A percentile compares a stretch with the other conserved stretches of the same genome.
phyloP scores from a whole-genome alignment of 1,284 basidiomycete genomes.

The Anthracocystis setariae region DNA sequence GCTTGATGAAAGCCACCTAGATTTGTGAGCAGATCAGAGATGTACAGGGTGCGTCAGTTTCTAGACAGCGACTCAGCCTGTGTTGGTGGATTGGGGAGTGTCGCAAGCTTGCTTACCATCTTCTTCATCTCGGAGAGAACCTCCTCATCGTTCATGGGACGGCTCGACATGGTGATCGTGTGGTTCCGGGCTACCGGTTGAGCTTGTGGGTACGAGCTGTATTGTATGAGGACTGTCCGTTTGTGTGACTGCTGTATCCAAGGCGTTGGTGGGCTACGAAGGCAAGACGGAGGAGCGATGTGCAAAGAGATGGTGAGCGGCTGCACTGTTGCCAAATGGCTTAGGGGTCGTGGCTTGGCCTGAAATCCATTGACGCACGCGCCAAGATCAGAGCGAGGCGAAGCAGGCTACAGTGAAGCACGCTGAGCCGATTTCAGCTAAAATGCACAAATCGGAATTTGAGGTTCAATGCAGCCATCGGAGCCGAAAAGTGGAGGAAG shows the following conservation, averaged over 20 bases:
- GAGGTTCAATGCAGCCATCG: slow-evolving; percentile 9
- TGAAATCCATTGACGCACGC: slow-evolving; percentile 19
- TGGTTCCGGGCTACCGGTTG: neutral
- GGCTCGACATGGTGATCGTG: slow-evolving; percentile 61
- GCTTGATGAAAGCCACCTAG: slow-evolving; percentile 67
- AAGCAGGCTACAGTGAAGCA: neutral
- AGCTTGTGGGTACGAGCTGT: neutral
- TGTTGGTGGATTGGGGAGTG: neutral
- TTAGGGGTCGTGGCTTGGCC: slow-evolving; percentile 10
- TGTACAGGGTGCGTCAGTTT: neutral
- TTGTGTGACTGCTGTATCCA: neutral
- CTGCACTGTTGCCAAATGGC: slow-evolving; percentile 2
- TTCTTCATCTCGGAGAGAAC: slow-evolving; percentile 98
- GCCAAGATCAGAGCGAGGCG: slow-evolving; percentile 12
- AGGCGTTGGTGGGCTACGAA: neutral
- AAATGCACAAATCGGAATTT: neutral
- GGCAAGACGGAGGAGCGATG: neutral
- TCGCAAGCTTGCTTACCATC: slow-evolving; percentile 74
- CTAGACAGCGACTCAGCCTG: neutral
- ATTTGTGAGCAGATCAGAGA: neutral
- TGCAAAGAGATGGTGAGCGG: slow-evolving; percentile 1
- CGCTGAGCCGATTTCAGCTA: neutral
- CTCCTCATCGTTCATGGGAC: slow-evolving; percentile 91
- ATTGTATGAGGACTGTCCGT: neutral
- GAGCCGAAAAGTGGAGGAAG: slow-evolving; percentile 38